These are phyloP conservation scores for Pseudotulostoma volvatum DNA, from an alignment of 495 filamentous ascomycete genomes.

Conservation along the genomic window DNA sequence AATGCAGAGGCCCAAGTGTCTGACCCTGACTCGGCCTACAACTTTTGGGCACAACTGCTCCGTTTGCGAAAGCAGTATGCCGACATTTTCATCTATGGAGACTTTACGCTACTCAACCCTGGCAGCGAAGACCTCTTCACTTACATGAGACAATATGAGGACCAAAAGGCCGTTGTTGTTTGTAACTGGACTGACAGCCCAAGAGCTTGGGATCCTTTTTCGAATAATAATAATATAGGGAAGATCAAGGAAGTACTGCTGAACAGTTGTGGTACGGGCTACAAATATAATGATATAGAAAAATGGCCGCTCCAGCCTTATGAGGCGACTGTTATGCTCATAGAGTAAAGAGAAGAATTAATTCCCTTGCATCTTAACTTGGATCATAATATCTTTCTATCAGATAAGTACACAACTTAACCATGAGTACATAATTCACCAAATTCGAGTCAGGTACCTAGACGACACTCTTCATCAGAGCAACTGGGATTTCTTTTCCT, in stretches of 20 bases:
- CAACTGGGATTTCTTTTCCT: too few relatives aligned
- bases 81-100: constrained; percentile 45
- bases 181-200: constrained; percentile 33
- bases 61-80: constrained; percentile 36
- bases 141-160: constrained; percentile 26
- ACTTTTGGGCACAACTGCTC: constrained; percentile 37
- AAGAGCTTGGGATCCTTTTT: constrained; percentile 24
- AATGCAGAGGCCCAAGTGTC: constrained; percentile 35
- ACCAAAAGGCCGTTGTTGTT: constrained; percentile 30
- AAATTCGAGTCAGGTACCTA: too few relatives aligned
- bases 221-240: constrained; percentile 20
- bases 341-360: too few relatives aligned
- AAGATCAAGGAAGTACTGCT: constrained; percentile 24
- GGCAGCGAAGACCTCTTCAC: constrained; percentile 31
- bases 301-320: constrained; percentile 25
- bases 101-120: constrained; percentile 34
- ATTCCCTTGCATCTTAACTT: too few relatives aligned
- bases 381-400: too few relatives aligned
- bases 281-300: constrained; percentile 8
- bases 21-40: constrained; percentile 29
- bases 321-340: constrained; percentile 21
- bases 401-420: too few relatives aligned
- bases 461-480: too few relatives aligned
- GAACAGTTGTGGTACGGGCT: constrained; percentile 21
- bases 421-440: too few relatives aligned